Conservation (phyloP, 176 grass and related monocot genomes). For the Aegilops tauschii region DNA sequence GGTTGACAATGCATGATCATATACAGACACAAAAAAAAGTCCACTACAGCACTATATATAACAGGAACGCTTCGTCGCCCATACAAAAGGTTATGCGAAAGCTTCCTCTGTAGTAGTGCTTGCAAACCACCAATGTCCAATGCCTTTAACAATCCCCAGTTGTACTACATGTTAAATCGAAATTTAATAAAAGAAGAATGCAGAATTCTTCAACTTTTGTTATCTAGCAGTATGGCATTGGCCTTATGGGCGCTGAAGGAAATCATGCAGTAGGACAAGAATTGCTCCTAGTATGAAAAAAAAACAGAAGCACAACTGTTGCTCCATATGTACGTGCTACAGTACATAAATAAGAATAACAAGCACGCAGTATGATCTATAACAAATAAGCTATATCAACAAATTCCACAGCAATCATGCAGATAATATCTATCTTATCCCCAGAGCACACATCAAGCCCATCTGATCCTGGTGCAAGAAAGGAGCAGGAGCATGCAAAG, state of each 20-base stretch:
- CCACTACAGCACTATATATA: not conserved
- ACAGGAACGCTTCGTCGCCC: not conserved
- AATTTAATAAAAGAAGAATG: not conserved
- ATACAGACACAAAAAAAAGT: not conserved
- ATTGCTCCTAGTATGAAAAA: not conserved
- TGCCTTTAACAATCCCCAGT: not conserved
- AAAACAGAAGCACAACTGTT: not conserved
- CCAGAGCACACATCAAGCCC: not conserved
- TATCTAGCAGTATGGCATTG: not conserved
- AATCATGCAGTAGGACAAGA: not conserved
- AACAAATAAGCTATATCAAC: not conserved
- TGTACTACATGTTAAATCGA: not conserved
- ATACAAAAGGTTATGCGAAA: slow-evolving; percentile 2
- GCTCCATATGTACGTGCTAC: not conserved
- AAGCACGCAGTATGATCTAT: not conserved
- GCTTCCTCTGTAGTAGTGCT: not conserved
- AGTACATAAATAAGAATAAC: not conserved
- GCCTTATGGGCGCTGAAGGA: not conserved
- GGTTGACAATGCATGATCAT: slow-evolving; percentile 13
- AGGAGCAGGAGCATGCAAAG: not conserved
- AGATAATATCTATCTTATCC: not conserved
- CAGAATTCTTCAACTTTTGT: not conserved
- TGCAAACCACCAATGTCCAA: slow-evolving; percentile 9
- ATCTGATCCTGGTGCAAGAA: slow-evolving; percentile 6
- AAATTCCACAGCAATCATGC: not conserved